These are phyloP conservation scores for Mycosphaerella sp. DNA, from an alignment of 2,329 filamentous ascomycete genomes.

Conservation along the genomic window DNA sequence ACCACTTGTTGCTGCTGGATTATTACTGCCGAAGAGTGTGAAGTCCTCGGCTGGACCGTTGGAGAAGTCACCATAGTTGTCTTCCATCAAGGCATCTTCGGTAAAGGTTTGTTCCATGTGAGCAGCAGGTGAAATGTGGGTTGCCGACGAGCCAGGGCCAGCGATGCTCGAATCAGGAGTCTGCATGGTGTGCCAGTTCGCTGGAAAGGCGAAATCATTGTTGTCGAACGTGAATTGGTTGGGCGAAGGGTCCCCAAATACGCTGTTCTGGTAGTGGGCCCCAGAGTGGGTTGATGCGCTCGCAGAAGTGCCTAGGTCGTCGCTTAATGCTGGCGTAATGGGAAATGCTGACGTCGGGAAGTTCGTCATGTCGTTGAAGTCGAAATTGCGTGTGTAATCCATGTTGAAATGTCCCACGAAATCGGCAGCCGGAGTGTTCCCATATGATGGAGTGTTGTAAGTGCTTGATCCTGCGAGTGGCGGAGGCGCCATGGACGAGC, in stretches of 20 bases:
- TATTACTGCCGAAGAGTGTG: conserved; percentile 48
- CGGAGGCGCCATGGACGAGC: conserved; percentile 32
- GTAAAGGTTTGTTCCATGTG: conserved; percentile 58
- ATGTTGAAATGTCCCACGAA: conserved; percentile 35
- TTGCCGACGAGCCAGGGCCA: conserved; percentile 23
- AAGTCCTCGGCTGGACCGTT: conserved; percentile 49
- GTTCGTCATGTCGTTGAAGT: conserved; percentile 32
- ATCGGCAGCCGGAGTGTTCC: conserved; percentile 30
- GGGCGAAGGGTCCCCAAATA: conserved; percentile 39
- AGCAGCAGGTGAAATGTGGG: conserved; percentile 63
- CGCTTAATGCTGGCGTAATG: conserved; percentile 33
- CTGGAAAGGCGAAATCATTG: conserved; percentile 49
- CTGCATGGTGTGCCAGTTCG: conserved; percentile 33
- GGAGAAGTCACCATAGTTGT: conserved; percentile 43
- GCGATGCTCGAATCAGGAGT: conserved; percentile 26
- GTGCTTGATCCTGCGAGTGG: conserved; percentile 30
- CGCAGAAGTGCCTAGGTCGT: conserved; percentile 30
- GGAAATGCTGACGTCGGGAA: conserved; percentile 24
- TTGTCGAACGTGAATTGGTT: conserved; percentile 55
- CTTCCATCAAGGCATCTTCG: conserved; percentile 56
- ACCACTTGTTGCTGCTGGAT: conserved; percentile 16
- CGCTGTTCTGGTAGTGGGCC: conserved; percentile 34
- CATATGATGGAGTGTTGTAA: conserved; percentile 27
- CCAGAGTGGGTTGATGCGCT: conserved; percentile 39
- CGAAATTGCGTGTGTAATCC: conserved; percentile 27